Base-by-base conservation (phyloP, 306 rosid genomes). In the Senna tora region DNA sequence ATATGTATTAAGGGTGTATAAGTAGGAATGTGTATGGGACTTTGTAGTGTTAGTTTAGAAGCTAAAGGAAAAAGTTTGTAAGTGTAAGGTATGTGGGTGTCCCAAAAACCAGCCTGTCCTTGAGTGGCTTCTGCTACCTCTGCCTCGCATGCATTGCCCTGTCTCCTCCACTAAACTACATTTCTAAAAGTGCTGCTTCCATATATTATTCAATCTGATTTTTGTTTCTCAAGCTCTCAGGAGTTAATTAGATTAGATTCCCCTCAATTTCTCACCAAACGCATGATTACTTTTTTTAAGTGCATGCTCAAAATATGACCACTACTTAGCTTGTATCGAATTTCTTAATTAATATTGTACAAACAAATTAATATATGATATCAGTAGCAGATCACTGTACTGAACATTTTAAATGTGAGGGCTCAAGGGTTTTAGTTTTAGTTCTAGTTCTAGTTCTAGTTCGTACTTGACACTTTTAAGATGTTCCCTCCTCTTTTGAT, bases 101-200 rank as follows among this genome's bases (percentile, higher is more conserved):
- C 69, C 34, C 62, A 71, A 67, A 43, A 15, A 52, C 67, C 82
- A 77, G 75, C 19, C 67, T 65, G 81, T 64, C 15, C 58, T 71
- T 75, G 59, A 70, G 81, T 71, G 81, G 66, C 34, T 5, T 76
- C 84, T 79, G 76, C 81, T 46, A 16, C 65, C 8, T 30, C 53
- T 75, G 74, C 71, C 84, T 72, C 52, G 81, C 87, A 78, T 77
- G 83, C 87, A 61, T 72, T 70, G 28, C 45, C 17, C 19, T 79
- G 65, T 73, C 65, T 53, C 65, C 64, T 51, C 65, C 60, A 21
- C 25, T 30, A 41, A 6, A 36, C 1, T 36, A 25, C 3, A 69
- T 19, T 62, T 21, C 46, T 34, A 9, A 64, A 43, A 74, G 65
- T 10, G 55, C 53, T 2, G 9, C 60, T 14, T 30, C 13, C 32